phyloP scores from a whole-genome alignment of 2,329 filamentous ascomycete species.

The Colletotrichum musae region DNA sequence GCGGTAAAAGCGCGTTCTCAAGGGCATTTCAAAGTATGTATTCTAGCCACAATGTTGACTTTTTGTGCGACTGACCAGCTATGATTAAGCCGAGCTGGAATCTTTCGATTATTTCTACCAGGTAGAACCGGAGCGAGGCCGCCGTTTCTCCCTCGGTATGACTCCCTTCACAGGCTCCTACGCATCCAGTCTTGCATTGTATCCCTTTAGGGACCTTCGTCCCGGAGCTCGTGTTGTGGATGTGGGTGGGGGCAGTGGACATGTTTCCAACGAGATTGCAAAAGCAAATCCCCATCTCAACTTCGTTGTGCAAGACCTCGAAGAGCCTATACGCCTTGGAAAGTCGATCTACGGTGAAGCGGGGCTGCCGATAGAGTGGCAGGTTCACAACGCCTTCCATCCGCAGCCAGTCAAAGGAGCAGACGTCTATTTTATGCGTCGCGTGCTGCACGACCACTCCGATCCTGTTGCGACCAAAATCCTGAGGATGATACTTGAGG shows the following conservation, averaged over 20 bases:
- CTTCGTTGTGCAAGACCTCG: constrained; percentile 1
- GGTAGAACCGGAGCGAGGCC: constrained; percentile 9
- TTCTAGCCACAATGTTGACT: accelerated
- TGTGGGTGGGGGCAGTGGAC: constrained; percentile 12
- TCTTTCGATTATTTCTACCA: constrained; percentile 15
- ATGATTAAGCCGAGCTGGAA: constrained; percentile 2
- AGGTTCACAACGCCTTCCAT: constrained; percentile 14
- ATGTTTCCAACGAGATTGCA: constrained; percentile 8
- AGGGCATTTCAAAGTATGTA: constrained; percentile 1
- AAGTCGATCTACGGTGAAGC: background rate
- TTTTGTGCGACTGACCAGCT: background rate
- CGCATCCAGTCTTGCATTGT: constrained; percentile 3
- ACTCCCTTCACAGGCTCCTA: constrained; percentile 12
- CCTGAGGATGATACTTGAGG: background rate
- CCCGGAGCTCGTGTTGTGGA: constrained; percentile 4
- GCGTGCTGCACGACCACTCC: constrained; percentile 8
- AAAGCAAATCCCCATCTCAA: constrained; percentile 3
- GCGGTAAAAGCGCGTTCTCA: constrained; percentile 5
- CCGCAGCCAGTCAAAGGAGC: constrained; percentile 10
- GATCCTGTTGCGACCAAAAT: background rate
- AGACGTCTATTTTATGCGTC: constrained; percentile 18
- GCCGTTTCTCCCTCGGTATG: constrained; percentile 11
- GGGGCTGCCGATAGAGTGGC: background rate
- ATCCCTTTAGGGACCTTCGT: constrained; percentile 1
- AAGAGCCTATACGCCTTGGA: background rate